Conservation (phyloP, 2,329 filamentous ascomycete species). For the Penicillium sp. region DNA sequence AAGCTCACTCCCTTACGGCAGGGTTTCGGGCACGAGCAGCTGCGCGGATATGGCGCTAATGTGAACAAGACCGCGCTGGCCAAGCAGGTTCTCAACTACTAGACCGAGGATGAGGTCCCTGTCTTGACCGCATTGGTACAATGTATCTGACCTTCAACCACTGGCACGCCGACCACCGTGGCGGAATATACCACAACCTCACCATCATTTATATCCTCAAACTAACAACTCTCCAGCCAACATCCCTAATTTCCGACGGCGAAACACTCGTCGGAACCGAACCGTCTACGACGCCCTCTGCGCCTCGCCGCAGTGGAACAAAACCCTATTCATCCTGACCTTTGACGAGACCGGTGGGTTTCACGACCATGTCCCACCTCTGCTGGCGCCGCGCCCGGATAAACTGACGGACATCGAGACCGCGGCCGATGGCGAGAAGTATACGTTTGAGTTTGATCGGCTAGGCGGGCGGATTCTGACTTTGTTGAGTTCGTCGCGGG, state of each 20-base stretch:
- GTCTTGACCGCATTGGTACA: constrained; percentile 45
- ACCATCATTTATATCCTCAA: constrained; percentile 9
- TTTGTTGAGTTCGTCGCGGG: constrained; percentile 35
- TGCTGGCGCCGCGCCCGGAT: constrained; percentile 31
- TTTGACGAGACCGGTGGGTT: constrained; percentile 45
- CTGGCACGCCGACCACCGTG: constrained; percentile 49
- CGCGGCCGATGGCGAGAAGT: constrained; percentile 29
- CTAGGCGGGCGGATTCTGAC: constrained; percentile 36
- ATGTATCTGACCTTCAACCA: constrained; percentile 49
- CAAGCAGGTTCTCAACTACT: constrained; percentile 48
- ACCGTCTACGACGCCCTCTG: constrained; percentile 39
- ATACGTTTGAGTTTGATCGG: constrained; percentile 33
- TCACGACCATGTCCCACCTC: constrained; percentile 39
- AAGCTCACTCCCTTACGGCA: constrained; percentile 34
- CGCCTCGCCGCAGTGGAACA: constrained; percentile 37
- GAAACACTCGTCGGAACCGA: constrained; percentile 38
- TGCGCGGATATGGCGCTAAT: constrained; percentile 37
- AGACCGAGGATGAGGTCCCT: constrained; percentile 47
- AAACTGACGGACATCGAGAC: constrained; percentile 38
- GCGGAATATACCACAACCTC: constrained; percentile 32
- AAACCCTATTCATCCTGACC: constrained; percentile 41
- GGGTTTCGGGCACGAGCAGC: constrained; percentile 49
- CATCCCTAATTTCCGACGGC: constrained; percentile 40
- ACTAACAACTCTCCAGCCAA: constrained; percentile 34
- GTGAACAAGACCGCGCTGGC: constrained; percentile 34